Evolutionary conservation across 2,329 filamentous ascomycete genomes (phyloP).

Genomic region (Talaromyces sp.): DNA sequence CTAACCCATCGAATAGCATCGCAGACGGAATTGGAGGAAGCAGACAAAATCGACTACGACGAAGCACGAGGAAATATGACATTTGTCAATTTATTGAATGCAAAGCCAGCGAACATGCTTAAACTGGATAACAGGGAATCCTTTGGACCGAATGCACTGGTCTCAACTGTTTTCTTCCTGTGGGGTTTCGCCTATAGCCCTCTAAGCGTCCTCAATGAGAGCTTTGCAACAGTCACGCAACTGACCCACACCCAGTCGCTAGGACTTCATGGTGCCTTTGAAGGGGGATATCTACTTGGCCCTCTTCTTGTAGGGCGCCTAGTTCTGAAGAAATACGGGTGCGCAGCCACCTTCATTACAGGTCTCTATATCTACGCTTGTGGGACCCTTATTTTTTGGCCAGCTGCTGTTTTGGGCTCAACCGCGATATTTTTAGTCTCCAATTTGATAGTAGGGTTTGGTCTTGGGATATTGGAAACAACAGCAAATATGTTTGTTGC

Average conservation of each 20-base stretch:
- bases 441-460: constrained; percentile 11
- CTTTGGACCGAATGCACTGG: not conserved
- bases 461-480: constrained; percentile 10
- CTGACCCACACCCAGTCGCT: not conserved
- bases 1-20: not conserved
- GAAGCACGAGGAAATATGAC: not conserved
- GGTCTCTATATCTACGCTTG: constrained; percentile 10
- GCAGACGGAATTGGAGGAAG: not conserved
- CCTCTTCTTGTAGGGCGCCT: constrained; percentile 4
- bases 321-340: constrained; percentile 9
- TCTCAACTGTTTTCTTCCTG: constrained; percentile 1
- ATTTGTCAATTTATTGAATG: constrained; percentile 7
- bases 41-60: not conserved
- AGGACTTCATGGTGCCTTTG: not conserved
- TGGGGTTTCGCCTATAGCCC: constrained; percentile 6
- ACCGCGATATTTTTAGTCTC: not conserved
- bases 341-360: constrained; percentile 1
- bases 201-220: not conserved
- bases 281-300: not conserved
- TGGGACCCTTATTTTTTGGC: constrained; percentile 9
- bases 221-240: not conserved
- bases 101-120: constrained; percentile 11
- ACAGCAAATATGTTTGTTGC: constrained; percentile 3
- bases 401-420: not conserved
- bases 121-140: constrained; percentile 2